phyloP scores from a whole-genome alignment of 768 basidiomycete species.

The Suillus variegatus region DNA sequence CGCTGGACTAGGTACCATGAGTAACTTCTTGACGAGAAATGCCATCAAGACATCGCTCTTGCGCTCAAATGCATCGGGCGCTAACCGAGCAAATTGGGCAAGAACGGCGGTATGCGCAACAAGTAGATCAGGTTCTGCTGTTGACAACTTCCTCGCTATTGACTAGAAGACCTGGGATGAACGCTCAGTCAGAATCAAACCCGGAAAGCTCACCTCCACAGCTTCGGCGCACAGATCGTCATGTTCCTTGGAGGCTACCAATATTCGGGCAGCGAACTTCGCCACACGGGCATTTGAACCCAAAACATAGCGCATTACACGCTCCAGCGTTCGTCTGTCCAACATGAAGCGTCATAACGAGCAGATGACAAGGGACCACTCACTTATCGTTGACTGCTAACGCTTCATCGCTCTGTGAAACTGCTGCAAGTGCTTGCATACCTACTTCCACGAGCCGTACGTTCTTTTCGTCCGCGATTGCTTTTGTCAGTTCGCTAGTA shows the following conservation, averaged over 20 bases:
- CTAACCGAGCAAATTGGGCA: constrained; percentile 68
- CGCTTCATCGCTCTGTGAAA: constrained; percentile 59
- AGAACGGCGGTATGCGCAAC: constrained; percentile 73
- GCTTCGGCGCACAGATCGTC: constrained; percentile 52
- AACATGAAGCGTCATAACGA: constrained; percentile 1
- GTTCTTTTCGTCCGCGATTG: constrained; percentile 66
- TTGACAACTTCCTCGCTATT: constrained; percentile 54
- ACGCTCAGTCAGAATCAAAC: not conserved
- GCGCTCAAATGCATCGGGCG: constrained; percentile 74
- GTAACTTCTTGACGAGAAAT: constrained; percentile 68
- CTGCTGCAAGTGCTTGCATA: constrained; percentile 75
- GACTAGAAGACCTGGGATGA: constrained; percentile 39
- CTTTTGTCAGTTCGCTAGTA: constrained; percentile 72
- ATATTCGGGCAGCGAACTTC: constrained; percentile 82
- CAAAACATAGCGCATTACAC: constrained; percentile 58
- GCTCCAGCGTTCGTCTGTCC: constrained; percentile 65
- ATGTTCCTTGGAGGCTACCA: constrained; percentile 60
- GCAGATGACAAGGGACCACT: constrained; percentile 27
- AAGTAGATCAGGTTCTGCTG: constrained; percentile 49
- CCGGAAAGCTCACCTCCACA: constrained; percentile 56
- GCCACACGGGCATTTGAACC: constrained; percentile 66
- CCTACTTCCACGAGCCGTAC: constrained; percentile 58
- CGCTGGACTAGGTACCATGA: constrained; percentile 56
- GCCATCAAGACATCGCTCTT: constrained; percentile 74
- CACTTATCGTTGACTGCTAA: constrained; percentile 67